These are phyloP conservation scores for Nigrograna mackinnonii DNA, from an alignment of 2,329 filamentous ascomycete genomes.

Conservation along the genomic window DNA sequence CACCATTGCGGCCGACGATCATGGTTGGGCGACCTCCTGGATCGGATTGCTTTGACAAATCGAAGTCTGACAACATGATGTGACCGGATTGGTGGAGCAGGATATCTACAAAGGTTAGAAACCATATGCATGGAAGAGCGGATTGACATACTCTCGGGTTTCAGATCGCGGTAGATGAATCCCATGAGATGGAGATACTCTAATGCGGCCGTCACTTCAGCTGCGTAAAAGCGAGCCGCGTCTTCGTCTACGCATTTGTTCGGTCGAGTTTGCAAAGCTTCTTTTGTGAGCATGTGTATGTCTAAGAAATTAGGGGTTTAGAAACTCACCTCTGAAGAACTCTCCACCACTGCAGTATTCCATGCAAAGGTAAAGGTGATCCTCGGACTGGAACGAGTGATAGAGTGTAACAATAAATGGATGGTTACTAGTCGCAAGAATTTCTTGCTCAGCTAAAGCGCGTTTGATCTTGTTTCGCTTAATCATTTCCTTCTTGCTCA, in stretches of 20 bases:
- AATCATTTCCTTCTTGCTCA: constrained; percentile 99
- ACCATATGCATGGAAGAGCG: constrained; percentile 5
- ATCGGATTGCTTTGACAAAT: constrained; percentile 96
- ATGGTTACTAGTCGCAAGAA: constrained; percentile 96
- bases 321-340: constrained; percentile 74
- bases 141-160: constrained; percentile 85
- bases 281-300: constrained; percentile 15
- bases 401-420: constrained; percentile 98
- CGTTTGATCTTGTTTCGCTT: constrained; percentile 99
- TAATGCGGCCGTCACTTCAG: constrained; percentile 92
- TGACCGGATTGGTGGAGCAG: constrained; percentile 98
- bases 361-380: constrained; percentile 99
- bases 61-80: constrained; percentile 99
- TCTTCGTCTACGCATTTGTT: constrained; percentile 98
- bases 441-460: constrained; percentile 95
- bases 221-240: constrained; percentile 94
- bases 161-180: constrained; percentile 97
- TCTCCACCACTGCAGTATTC: constrained; percentile 99
- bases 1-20: constrained; percentile 85
- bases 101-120: constrained; percentile 73
- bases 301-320: background rate
- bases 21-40: constrained; percentile 95
- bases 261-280: constrained; percentile 88
- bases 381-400: constrained; percentile 98
- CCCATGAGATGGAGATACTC: constrained; percentile 99